These are phyloP conservation scores for Magnusiomyces clavatus DNA, from an alignment of 1,139 yeast genomes.

Conservation along the genomic window DNA sequence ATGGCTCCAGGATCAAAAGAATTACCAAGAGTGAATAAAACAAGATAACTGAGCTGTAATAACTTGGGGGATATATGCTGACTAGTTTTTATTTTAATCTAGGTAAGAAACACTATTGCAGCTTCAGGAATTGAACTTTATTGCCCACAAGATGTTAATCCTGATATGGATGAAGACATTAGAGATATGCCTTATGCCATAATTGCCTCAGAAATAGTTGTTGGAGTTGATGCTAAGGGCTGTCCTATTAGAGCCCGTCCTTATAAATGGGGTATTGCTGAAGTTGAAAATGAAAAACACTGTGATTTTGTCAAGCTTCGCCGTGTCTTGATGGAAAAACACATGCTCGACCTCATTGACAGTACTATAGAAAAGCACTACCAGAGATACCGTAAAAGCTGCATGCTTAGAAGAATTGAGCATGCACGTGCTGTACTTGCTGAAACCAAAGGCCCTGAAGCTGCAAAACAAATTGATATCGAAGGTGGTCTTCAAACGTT, in stretches of 20 bases:
- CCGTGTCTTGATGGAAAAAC: slow-evolving; percentile 54
- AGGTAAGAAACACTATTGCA: slow-evolving; percentile 39
- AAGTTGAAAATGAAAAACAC: slow-evolving; percentile 55
- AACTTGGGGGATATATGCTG: background rate
- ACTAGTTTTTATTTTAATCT: slow-evolving; percentile 5
- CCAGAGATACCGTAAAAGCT: slow-evolving; percentile 66
- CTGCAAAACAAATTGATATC: slow-evolving; percentile 17
- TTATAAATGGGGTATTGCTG: slow-evolving; percentile 70
- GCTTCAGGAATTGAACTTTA: slow-evolving; percentile 50
- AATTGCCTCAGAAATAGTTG: slow-evolving; percentile 41
- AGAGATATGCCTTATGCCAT: slow-evolving; percentile 50
- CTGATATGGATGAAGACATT: slow-evolving; percentile 8
- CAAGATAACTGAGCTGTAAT: background rate
- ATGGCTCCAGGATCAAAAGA: no score
- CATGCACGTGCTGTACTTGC: slow-evolving; percentile 44
- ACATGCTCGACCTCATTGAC: slow-evolving; percentile 67
- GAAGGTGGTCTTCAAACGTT: slow-evolving; percentile 32
- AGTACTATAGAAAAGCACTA: slow-evolving; percentile 79
- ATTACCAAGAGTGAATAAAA: no score
- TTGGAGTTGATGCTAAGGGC: slow-evolving; percentile 30
- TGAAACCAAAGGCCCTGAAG: slow-evolving; percentile 23
- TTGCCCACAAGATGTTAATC: slow-evolving; percentile 42
- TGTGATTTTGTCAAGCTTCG: slow-evolving; percentile 58
- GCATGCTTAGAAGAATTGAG: slow-evolving; percentile 61
- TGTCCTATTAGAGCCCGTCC: slow-evolving; percentile 50